Conservation (phyloP, 345 rosid genomes). For the Sonneratia caseolaris region DNA sequence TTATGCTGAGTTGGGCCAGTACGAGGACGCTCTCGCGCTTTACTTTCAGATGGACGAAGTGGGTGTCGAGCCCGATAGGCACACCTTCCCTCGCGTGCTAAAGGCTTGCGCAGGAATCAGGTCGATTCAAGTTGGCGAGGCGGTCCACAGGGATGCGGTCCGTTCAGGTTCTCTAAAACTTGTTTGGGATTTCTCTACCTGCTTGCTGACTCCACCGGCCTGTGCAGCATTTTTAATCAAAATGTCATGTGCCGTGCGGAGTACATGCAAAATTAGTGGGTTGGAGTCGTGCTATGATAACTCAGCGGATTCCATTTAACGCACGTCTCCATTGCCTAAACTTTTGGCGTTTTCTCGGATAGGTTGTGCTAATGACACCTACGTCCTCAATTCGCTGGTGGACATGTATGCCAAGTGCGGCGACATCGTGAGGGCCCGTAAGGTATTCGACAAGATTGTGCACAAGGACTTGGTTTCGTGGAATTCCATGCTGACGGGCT, state of each 20-base stretch:
- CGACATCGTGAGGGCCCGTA: conserved; percentile 67
- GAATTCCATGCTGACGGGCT: conserved; percentile 68
- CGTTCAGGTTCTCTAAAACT: conserved; percentile 16
- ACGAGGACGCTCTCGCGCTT: conserved; percentile 75
- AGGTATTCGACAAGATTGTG: conserved; percentile 51
- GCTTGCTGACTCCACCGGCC: background rate
- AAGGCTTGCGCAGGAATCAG: conserved; percentile 90
- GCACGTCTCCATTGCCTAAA: too few relatives aligned
- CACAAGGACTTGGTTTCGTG: conserved; percentile 53
- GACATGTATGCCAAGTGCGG: conserved; percentile 94
- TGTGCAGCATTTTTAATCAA: background rate
- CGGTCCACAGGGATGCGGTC: conserved; percentile 62
- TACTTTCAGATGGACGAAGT: conserved; percentile 92
- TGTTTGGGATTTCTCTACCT: background rate
- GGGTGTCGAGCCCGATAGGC: conserved; percentile 58
- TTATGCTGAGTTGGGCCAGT: conserved; percentile 48
- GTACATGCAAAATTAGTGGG: too few relatives aligned
- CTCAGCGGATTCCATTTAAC: too few relatives aligned
- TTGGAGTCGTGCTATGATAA: too few relatives aligned
- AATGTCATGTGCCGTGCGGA: background rate
- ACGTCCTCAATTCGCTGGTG: conserved; percentile 66
- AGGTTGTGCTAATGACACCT: conserved; percentile 54
- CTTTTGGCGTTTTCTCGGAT: background rate
- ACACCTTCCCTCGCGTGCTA: conserved; percentile 72
- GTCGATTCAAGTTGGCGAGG: conserved; percentile 53